These are phyloP conservation scores for Jackrogersella multiformis DNA, from an alignment of 495 filamentous ascomycete genomes.

Conservation along the genomic window DNA sequence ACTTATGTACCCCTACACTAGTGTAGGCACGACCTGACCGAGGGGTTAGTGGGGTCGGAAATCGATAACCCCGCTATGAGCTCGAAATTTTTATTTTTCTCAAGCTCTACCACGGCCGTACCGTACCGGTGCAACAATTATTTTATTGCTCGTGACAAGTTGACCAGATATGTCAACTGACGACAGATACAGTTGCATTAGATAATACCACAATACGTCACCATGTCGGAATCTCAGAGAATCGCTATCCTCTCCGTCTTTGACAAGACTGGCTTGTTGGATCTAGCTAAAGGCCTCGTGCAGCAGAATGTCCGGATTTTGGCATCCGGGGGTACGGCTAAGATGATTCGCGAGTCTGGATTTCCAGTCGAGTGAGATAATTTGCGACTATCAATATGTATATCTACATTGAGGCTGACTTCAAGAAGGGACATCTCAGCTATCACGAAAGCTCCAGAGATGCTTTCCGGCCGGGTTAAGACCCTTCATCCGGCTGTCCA, in stretches of 20 bases:
- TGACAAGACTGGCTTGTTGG: conserved; percentile 96
- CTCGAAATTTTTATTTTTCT: conserved; percentile 32
- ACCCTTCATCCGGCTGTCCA: conserved; percentile 96
- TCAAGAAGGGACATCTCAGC: conserved; percentile 84
- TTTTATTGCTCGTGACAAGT: conserved; percentile 25
- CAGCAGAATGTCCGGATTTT: conserved; percentile 91
- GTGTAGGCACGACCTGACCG: too few species aligned
- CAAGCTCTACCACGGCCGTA: conserved; percentile 4
- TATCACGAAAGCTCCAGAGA: conserved; percentile 98
- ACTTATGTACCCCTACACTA: not conserved
- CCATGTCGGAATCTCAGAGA: conserved; percentile 52
- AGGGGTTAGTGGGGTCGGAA: conserved; percentile 26
- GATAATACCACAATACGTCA: conserved; percentile 20
- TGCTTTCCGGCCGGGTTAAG: conserved; percentile 96
- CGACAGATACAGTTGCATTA: conserved; percentile 10
- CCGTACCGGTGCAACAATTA: conserved; percentile 20
- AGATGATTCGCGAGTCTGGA: conserved; percentile 92
- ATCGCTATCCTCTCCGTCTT: conserved; percentile 97
- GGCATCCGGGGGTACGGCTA: conserved; percentile 92
- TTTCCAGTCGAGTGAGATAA: conserved; percentile 85
- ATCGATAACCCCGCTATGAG: conserved; percentile 27
- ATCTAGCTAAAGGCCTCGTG: conserved; percentile 92
- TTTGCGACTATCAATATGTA: conserved; percentile 1
- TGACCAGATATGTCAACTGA: conserved; percentile 3
- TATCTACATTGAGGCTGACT: conserved; percentile 18